Evolutionary conservation across 2,329 filamentous ascomycete genomes (phyloP).

Genomic region (Chalaropsis thielavioides): DNA sequence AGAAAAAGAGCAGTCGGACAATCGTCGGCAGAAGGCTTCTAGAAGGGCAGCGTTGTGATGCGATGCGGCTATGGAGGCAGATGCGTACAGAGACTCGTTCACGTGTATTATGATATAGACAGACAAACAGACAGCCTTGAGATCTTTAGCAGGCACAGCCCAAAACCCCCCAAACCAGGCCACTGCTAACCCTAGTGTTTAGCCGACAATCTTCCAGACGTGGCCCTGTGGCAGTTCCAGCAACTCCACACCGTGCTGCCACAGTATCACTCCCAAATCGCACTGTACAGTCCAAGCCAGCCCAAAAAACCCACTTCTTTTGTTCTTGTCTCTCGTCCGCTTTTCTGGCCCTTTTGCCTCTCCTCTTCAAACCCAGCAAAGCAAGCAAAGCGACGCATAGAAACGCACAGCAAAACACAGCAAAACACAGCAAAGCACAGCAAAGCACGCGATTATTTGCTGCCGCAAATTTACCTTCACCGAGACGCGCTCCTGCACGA

Average conservation of each 20-base stretch:
- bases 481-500: too few relatives aligned
- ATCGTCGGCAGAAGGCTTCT: neutral
- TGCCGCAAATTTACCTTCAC: too few relatives aligned
- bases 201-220: neutral
- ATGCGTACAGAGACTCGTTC: too few relatives aligned
- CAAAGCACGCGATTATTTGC: too few relatives aligned
- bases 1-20: neutral
- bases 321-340: neutral
- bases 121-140: neutral
- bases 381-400: too few relatives aligned
- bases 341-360: neutral
- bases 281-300: neutral
- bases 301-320: neutral
- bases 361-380: neutral
- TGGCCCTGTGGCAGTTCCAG: neutral
- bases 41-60: neutral
- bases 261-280: neutral
- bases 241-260: neutral
- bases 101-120: neutral
- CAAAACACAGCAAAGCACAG: too few relatives aligned
- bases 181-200: too few relatives aligned
- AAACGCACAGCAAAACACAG: neutral
- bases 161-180: too few relatives aligned
- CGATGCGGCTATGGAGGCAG: neutral
- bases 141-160: neutral